Evolutionary conservation across 495 filamentous ascomycete genomes (phyloP).

Genomic region (Neurospora sp.): DNA sequence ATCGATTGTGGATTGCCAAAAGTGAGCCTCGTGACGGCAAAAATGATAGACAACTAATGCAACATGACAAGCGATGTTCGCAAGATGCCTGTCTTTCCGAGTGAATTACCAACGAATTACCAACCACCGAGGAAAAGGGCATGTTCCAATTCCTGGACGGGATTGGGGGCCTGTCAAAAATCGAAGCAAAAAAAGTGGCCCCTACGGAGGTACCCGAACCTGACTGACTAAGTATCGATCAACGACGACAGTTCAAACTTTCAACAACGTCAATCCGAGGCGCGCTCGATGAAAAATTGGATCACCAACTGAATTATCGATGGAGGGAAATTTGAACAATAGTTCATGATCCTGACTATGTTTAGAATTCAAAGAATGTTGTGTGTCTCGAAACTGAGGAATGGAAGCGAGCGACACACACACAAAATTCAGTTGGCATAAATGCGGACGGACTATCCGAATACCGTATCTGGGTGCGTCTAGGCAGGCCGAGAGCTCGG

Average conservation of each 20-base stretch:
- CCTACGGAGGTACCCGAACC: neutral
- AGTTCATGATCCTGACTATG: neutral
- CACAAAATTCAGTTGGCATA: neutral
- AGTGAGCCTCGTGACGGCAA: neutral
- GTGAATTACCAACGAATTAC: neutral
- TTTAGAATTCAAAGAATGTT: neutral
- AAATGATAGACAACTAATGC: neutral
- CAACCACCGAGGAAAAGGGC: neutral
- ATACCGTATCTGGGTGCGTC: neutral
- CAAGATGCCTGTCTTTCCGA: neutral
- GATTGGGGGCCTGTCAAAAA: neutral
- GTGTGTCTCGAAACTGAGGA: neutral
- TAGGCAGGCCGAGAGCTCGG: neutral
- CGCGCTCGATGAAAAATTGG: neutral
- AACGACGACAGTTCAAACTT: neutral
- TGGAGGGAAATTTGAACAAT: neutral
- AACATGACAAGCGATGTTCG: neutral
- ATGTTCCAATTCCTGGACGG: neutral
- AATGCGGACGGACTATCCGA: neutral
- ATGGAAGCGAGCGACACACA: neutral
- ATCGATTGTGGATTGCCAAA: slow-evolving; percentile 9
- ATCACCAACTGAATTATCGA: neutral
- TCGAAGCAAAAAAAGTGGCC: neutral
- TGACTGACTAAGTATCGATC: neutral
- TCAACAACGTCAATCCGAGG: neutral